Conservation (phyloP, 2,329 filamentous ascomycete genomes). For the Aspergillus sp. region DNA sequence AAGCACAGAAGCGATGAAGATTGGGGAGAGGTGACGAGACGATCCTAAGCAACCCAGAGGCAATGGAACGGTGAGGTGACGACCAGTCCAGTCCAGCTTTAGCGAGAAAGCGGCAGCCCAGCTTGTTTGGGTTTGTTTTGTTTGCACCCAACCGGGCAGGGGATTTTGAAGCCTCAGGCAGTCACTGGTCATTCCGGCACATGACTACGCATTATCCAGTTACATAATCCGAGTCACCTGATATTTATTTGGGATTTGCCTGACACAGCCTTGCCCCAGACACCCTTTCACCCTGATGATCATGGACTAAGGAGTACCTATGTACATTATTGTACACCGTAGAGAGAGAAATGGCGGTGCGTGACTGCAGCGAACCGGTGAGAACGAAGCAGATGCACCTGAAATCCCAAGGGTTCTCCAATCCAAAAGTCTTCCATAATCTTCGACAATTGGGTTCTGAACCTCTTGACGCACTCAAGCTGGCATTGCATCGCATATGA, state of each 20-base stretch:
- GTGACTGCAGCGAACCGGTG: background rate
- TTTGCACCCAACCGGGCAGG: conserved; percentile 15
- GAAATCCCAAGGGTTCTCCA: background rate
- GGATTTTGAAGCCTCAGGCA: conserved; percentile 17
- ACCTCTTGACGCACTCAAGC: conserved; percentile 1
- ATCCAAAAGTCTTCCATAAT: background rate
- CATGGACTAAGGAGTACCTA: too few relatives aligned
- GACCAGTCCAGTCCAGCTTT: conserved; percentile 22
- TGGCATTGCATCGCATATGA: background rate
- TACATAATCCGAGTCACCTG: background rate
- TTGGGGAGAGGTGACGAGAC: conserved; percentile 18
- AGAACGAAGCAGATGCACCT: background rate
- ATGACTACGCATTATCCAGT: background rate
- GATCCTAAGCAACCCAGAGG: conserved; percentile 23
- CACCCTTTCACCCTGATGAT: too few relatives aligned
- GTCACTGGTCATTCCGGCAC: background rate
- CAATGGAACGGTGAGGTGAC: conserved; percentile 29
- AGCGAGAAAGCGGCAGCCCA: conserved; percentile 22
- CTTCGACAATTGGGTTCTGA: background rate
- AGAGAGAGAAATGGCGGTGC: background rate
- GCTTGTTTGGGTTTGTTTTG: conserved; percentile 22
- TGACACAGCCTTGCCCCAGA: too few relatives aligned
- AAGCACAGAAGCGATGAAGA: conserved; percentile 12
- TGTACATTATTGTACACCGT: too few relatives aligned
- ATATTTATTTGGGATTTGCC: background rate